Percentiles rank a stretch among this genome's conserved stretches.
Conservation (phyloP, 495 filamentous ascomycete species). For the Aspergillus sparsus region DNA sequence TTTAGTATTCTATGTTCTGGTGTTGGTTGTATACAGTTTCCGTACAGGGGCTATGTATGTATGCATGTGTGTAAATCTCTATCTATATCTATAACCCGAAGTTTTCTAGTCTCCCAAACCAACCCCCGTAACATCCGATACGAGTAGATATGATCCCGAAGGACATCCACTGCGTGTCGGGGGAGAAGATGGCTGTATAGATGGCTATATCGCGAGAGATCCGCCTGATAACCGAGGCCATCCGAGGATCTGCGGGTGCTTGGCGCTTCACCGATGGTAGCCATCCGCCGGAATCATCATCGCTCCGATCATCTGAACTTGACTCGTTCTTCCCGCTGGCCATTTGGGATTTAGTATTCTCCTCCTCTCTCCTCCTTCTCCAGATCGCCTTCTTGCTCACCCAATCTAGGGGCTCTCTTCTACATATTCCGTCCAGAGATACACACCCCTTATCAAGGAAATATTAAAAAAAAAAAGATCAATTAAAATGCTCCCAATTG, state of each 20-base stretch:
- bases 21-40: too few relatives aligned
- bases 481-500: conserved; percentile 44
- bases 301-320: conserved; percentile 38
- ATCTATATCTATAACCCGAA: too few relatives aligned
- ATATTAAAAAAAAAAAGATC: conserved; percentile 3
- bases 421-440: not conserved
- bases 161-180: not conserved
- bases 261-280: conserved; percentile 28
- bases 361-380: not conserved
- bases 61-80: too few relatives aligned
- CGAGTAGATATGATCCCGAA: too few relatives aligned
- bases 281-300: conserved; percentile 19
- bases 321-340: conserved; percentile 15
- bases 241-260: conserved; percentile 43
- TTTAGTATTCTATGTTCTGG: not conserved
- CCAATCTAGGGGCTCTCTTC: not conserved
- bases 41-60: too few relatives aligned
- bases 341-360: too few relatives aligned
- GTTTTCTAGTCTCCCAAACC: too few relatives aligned
- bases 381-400: conserved; percentile 1
- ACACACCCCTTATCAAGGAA: not conserved
- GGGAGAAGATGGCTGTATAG: conserved; percentile 2
- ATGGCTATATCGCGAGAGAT: conserved; percentile 7
- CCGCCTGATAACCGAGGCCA: conserved; percentile 41
- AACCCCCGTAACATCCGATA: too few relatives aligned